Percentiles rank a stretch among this genome's conserved stretches.
phyloP scores from a whole-genome alignment of 2,329 filamentous ascomycete genomes.

The Exophiala dermatitidis region DNA sequence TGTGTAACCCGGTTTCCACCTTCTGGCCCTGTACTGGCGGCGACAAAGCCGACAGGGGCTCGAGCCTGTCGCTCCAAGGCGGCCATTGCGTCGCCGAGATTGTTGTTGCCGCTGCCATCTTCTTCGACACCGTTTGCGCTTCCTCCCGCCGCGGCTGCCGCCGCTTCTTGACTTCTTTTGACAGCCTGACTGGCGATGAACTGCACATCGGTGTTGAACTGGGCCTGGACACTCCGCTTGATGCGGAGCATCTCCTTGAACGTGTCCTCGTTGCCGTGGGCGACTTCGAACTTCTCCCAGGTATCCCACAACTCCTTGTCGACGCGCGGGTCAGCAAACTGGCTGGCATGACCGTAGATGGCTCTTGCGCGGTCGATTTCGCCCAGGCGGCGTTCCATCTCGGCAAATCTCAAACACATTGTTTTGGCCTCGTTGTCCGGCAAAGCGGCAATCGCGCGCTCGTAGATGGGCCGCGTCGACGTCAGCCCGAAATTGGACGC shows the following conservation, averaged over 20 bases:
- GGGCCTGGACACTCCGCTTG: constrained; percentile 92
- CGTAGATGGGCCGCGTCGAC: constrained; percentile 91
- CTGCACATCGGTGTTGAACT: constrained; percentile 98
- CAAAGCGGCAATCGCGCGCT: constrained; percentile 86
- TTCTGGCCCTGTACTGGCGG: constrained; percentile 68
- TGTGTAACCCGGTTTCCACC: constrained; percentile 46
- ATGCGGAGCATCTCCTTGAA: constrained; percentile 99
- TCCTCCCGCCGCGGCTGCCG: constrained; percentile 33
- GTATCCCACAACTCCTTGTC: constrained; percentile 88
- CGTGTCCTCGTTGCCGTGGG: constrained; percentile 97
- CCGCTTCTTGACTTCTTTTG: constrained; percentile 60
- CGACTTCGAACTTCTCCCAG: constrained; percentile 95
- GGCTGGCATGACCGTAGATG: constrained; percentile 92
- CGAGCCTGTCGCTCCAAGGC: constrained; percentile 80
- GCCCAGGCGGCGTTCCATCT: constrained; percentile 86
- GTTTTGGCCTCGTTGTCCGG: constrained; percentile 88
- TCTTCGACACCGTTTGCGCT: constrained; percentile 41
- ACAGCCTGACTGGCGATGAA: constrained; percentile 96
- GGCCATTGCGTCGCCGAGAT: constrained; percentile 67
- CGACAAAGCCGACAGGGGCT: constrained; percentile 84
- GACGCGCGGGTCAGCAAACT: constrained; percentile 93
- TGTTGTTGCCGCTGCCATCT: constrained; percentile 39
- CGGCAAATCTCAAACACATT: constrained; percentile 98
- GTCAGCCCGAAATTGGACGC: constrained; percentile 96
- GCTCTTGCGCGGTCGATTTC: constrained; percentile 92